phyloP scores from a whole-genome alignment of 768 basidiomycete genomes.

The Leccinum rimulosum region DNA sequence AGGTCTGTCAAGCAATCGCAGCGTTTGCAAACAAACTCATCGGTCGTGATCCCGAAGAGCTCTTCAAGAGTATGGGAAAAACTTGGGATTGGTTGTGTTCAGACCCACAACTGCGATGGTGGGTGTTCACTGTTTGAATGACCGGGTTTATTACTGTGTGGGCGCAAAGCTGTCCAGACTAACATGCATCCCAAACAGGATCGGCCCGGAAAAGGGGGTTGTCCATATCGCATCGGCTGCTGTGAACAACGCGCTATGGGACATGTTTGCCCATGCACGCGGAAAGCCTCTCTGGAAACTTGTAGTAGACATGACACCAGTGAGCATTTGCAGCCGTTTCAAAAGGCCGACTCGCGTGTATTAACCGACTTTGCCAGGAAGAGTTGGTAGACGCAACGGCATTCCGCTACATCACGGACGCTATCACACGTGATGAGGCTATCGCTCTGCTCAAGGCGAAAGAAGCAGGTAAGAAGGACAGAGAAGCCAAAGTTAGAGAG shows the following conservation, averaged over 20 bases:
- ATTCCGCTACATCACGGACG: slow-evolving; percentile 92
- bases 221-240: slow-evolving; percentile 88
- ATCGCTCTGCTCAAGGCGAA: slow-evolving; percentile 76
- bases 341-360: not conserved
- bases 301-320: slow-evolving; percentile 85
- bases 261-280: slow-evolving; percentile 79
- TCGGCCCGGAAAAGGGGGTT: slow-evolving; percentile 94
- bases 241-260: slow-evolving; percentile 93
- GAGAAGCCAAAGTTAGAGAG: slow-evolving; percentile 73
- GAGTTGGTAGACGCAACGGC: slow-evolving; percentile 73
- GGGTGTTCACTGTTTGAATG: slow-evolving; percentile 2
- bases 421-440: slow-evolving; percentile 89
- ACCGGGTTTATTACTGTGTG: not conserved
- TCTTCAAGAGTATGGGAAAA: slow-evolving; percentile 89
- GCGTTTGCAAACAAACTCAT: slow-evolving; percentile 79
- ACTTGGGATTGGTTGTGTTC: slow-evolving; percentile 85
- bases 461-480: slow-evolving; percentile 70
- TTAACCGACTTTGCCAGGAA: slow-evolving; percentile 46
- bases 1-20: slow-evolving; percentile 82
- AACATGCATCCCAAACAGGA: slow-evolving; percentile 43
- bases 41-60: slow-evolving; percentile 74
- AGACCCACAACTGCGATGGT: slow-evolving; percentile 92
- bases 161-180: not conserved
- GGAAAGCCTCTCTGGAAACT: slow-evolving; percentile 94
- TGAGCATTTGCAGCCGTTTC: slow-evolving; percentile 20